phyloP scores from a whole-genome alignment of 805 yeast species.

The Metschnikowia drakensbergensis region DNA sequence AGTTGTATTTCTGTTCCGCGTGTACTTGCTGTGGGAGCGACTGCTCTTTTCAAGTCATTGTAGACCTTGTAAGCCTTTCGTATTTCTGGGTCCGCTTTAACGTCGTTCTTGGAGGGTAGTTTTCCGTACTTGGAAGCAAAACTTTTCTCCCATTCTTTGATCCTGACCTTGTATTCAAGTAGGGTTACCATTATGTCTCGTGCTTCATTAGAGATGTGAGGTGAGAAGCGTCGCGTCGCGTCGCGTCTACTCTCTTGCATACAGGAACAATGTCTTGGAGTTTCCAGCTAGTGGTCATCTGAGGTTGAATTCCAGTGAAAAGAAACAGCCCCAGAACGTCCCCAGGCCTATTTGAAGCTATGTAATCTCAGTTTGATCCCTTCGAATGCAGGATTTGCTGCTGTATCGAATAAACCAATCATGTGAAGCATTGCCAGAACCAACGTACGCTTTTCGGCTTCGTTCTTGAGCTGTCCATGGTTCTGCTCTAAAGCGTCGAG shows the following conservation, averaged over 20 bases:
- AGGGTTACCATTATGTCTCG: conserved; percentile 8
- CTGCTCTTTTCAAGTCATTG: conserved; percentile 15
- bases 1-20: background rate
- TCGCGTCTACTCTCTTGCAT: background rate
- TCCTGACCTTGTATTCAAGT: conserved; percentile 16
- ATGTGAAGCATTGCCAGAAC: conserved; percentile 20
- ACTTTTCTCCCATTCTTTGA: conserved; percentile 39
- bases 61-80: conserved; percentile 33
- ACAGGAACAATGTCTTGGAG: background rate
- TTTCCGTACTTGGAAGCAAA: conserved; percentile 28
- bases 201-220: background rate
- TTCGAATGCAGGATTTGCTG: conserved; percentile 7
- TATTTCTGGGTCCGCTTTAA: conserved; percentile 27
- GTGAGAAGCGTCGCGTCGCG: background rate
- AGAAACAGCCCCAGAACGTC: background rate
- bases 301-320: background rate
- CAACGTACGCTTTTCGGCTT: conserved; percentile 23
- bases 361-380: conserved; percentile 4
- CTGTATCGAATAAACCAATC: conserved; percentile 15
- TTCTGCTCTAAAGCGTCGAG: conserved; percentile 18
- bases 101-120: conserved; percentile 33
- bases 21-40: background rate
- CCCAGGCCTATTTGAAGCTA: background rate
- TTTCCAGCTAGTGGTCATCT: background rate
- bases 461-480: conserved; percentile 18